Evolutionary conservation across 768 basidiomycete species (phyloP), one percentile per base, ranked within the genome.

Genomic region (Hortiboletus campestris): DNA sequence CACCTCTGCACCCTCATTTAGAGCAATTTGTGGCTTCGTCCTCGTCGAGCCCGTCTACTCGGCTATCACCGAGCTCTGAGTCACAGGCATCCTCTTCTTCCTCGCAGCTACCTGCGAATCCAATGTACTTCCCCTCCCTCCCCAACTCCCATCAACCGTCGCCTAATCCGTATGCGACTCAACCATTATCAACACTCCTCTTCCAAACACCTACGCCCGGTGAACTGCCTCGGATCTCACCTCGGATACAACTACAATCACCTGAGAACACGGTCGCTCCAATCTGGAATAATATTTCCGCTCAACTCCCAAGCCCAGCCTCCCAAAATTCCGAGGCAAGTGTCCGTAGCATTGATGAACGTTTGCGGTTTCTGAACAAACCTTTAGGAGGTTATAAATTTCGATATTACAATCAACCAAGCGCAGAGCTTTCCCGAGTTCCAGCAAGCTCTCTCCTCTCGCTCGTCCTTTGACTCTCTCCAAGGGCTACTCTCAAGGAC

Each of bases 401-500:
- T 67, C 12, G 49, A 59, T 42, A 17, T 69, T 11, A n/a, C 64
- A 17, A 45, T 56, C 46, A 35, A 35, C 43, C 55, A 63, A 17
- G 20, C 32, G 20, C 56, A 61, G 46, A 53, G 48, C 35, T 47
- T 58, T 43, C 0, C 42, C 5, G 44, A 55, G 29, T 41, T 40
- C 25, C 52, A 53, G 19, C 63, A 56, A 22, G 38, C 10, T 6
- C 4, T 56, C 1, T 5, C 46, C 4, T 11, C 32, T 25, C 41
- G 29, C 22, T 50, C 68, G 17, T 41, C 56, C 10, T 48, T 47
- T 48, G 67, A 72, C 7, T 58, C 68, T 10, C 53, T 74, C 39
- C 67, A 69, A 29, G 68, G 69, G 6, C 58, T 74, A 28, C 42
- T 77, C 20, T 66, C 72, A 11, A 58, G 61, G 9, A 71, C 74